Percentiles rank a stretch among this genome's conserved stretches.
Conservation (phyloP, 768 basidiomycete species). For the Xerocomellus intermedius region DNA sequence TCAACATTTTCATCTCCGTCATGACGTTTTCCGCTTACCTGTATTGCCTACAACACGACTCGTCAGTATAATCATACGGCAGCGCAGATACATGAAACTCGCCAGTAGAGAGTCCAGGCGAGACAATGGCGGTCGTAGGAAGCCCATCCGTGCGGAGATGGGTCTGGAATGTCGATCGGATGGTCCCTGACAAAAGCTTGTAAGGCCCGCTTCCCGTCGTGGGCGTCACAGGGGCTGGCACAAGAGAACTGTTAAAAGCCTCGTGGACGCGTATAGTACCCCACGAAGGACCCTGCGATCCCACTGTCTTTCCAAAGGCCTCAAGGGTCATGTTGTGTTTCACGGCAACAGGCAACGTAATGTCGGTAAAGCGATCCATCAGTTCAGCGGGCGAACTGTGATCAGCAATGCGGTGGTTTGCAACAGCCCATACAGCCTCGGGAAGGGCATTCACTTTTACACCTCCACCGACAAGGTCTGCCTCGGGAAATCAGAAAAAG, state of each 20-base stretch:
- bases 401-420: slow-evolving; percentile 36
- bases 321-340: slow-evolving; percentile 42
- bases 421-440: slow-evolving; percentile 38
- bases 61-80: slow-evolving; percentile 1
- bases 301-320: slow-evolving; percentile 39
- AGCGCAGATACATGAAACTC: neutral
- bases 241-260: slow-evolving; percentile 34
- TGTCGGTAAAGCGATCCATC: slow-evolving; percentile 8
- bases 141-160: slow-evolving; percentile 28
- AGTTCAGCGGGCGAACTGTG: slow-evolving; percentile 26
- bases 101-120: slow-evolving; percentile 34
- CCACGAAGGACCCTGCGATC: slow-evolving; percentile 22
- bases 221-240: slow-evolving; percentile 45
- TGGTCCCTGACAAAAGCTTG: slow-evolving; percentile 42
- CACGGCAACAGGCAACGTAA: slow-evolving; percentile 16
- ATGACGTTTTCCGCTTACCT: slow-evolving; percentile 17
- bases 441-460: slow-evolving; percentile 49
- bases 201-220: slow-evolving; percentile 37
- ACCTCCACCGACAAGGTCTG: slow-evolving; percentile 42
- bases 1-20: slow-evolving; percentile 22
- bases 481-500: slow-evolving; percentile 26
- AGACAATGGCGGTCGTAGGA: slow-evolving; percentile 30
- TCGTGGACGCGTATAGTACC: slow-evolving; percentile 40
- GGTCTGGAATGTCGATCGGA: slow-evolving; percentile 38
- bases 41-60: slow-evolving; percentile 18